phyloP scores from a whole-genome alignment of 129 eudicot genomes.

The Flaveria brownii region DNA sequence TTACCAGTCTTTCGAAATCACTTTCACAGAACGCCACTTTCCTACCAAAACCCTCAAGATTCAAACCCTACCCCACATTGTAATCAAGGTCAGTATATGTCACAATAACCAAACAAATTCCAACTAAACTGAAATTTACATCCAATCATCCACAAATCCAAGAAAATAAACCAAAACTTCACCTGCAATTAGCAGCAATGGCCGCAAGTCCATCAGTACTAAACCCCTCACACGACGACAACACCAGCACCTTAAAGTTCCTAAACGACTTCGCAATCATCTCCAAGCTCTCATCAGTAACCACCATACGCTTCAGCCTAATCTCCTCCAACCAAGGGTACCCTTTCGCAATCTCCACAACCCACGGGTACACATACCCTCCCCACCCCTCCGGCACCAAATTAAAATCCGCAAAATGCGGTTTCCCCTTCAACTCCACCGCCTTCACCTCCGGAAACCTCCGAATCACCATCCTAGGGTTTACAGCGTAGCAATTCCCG shows the following conservation, averaged over 20 bases:
- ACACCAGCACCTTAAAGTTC: conserved; percentile 16
- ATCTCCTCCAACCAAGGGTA: conserved; percentile 25
- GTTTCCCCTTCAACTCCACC: conserved; percentile 12
- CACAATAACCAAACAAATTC: neutral
- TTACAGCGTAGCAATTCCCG: conserved; percentile 5
- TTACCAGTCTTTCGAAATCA: neutral
- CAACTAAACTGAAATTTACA: neutral
- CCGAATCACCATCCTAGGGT: neutral
- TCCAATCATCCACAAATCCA: neutral
- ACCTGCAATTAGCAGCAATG: conserved; percentile 33
- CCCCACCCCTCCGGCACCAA: conserved; percentile 21
- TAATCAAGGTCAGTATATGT: neutral
- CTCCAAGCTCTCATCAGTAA: conserved; percentile 28
- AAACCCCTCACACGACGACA: conserved; percentile 29
- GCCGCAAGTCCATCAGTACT: conserved; percentile 34
- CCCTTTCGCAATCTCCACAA: conserved; percentile 8
- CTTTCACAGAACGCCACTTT: neutral
- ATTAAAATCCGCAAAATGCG: conserved; percentile 22
- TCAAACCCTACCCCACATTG: neutral
- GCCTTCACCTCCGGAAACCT: conserved; percentile 19
- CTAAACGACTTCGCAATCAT: conserved; percentile 1
- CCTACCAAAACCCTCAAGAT: neutral
- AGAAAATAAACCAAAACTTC: neutral
- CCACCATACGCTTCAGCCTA: conserved; percentile 25
- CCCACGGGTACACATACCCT: conserved; percentile 22